Base-by-base conservation (phyloP, 805 yeast species). In the Candida wancherniae region DNA sequence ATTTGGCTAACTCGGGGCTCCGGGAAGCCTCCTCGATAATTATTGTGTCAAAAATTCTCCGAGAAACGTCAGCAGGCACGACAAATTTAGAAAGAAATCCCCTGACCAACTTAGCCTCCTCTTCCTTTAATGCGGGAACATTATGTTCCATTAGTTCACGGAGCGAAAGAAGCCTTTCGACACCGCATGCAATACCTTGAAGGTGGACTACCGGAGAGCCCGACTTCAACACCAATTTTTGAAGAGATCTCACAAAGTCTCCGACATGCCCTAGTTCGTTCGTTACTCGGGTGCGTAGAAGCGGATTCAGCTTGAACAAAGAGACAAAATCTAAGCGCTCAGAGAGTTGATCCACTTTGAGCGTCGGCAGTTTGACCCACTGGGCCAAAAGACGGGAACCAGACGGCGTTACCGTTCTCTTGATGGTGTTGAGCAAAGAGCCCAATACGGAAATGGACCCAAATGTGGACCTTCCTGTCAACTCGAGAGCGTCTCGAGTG, bases 361-460 rank as follows among this genome's bases (percentile, higher is more conserved):
- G 68, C 0, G 84, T 69, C 0, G 98, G 98, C 2, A 85, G 76
- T 15, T 84, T 68, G 4, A 90, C 58, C 96, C 97, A 86, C 31
- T 79, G 77, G 6, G 80, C 72, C 9, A 92, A 58, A n/a, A 83
- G 49, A 24, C 97, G 62, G 0, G 94, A 63, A 0, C 97, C 97
- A 0, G 92, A 77, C 1, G 80, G 68, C 0, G 97, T 86, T 3
- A 73, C 75, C 0, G 97, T 90, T 31, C 81, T 61, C 36, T 75
- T 73, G 3, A 92, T 71, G 0, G 82, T 70, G n/a, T 75, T 72
- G 4, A 84, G 61, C 14, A 90, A 55, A 0, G 95, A 78, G 0
- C 95, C 95, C 6, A 67, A 69, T n/a, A 56, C 61, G 10, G 75
- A 68, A 9, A 71, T 69, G 7, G 73, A 71, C 2, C 69, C 69